A percentile compares a stretch with the other conserved stretches of the same genome.
These are phyloP conservation scores for Fragilaria crotonensis DNA, from an alignment of 108 stramenopile species.

Conservation along the genomic window DNA sequence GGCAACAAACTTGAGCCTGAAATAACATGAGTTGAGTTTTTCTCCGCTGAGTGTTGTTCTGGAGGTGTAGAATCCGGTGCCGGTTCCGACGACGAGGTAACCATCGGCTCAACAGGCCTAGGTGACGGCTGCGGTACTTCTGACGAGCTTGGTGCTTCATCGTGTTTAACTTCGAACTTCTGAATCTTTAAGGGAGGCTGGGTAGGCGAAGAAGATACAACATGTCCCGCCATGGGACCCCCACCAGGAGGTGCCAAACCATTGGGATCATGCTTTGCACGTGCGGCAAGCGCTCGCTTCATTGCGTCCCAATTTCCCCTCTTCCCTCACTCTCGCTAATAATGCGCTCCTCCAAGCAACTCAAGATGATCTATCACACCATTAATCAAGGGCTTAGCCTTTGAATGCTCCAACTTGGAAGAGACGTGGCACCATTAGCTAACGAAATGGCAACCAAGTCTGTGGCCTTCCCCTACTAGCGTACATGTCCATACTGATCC, in stretches of 20 bases:
- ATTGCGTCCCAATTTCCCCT: constrained; percentile 31
- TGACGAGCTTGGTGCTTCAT: neutral
- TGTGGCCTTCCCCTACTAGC: no score
- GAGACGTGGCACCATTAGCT: no score
- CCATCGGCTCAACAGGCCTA: neutral
- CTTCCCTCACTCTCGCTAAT: no score
- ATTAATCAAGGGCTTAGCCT: no score
- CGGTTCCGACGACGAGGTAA: neutral
- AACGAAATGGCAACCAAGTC: no score
- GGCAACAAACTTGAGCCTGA: neutral
- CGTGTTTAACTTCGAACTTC: neutral
- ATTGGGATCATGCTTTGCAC: constrained; percentile 55
- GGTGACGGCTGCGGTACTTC: neutral
- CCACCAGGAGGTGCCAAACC: constrained; percentile 9
- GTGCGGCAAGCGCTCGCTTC: constrained; percentile 85
- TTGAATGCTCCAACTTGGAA: no score
- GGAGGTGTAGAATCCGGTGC: neutral
- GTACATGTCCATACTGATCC: no score
- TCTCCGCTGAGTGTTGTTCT: neutral
- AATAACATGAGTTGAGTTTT: neutral
- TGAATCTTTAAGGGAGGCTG: neutral
- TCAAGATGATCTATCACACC: no score
- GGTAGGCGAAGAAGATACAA: neutral
- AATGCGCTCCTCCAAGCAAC: no score
- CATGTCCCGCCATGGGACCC: no score